Percentiles rank a stretch among this genome's conserved stretches.
Evolutionary conservation across 352 stramenopile genomes (phyloP).

Genomic region (Phytophthora fragariaefolia): DNA sequence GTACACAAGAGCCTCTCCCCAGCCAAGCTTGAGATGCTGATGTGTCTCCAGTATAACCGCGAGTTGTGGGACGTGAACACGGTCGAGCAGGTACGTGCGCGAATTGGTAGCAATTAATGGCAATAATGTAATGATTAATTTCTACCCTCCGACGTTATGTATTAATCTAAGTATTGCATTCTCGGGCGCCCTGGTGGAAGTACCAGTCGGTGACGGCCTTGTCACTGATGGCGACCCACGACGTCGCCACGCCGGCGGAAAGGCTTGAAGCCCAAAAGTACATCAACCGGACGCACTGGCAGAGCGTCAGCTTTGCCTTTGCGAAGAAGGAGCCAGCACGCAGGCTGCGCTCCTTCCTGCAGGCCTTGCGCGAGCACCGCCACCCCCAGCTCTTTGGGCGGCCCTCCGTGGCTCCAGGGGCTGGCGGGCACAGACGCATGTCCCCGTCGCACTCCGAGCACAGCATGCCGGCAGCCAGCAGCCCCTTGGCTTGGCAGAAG

Average conservation of each 20-base stretch:
- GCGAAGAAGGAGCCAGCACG: not conserved
- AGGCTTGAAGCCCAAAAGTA: not conserved
- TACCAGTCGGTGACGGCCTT: conserved; percentile 2
- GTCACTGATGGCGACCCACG: not conserved
- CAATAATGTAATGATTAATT: not conserved
- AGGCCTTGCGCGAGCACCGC: not conserved
- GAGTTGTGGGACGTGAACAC: not conserved
- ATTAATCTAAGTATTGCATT: not conserved
- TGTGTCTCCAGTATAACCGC: not conserved
- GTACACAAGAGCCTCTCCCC: not conserved
- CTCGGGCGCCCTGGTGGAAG: not conserved
- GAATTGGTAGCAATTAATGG: not conserved
- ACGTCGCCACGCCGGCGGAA: not conserved
- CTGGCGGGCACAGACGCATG: too few species aligned
- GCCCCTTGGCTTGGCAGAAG: too few species aligned
- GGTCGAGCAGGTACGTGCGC: too few species aligned
- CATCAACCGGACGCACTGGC: not conserved
- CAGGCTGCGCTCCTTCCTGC: not conserved
- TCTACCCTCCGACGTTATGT: not conserved
- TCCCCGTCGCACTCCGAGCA: too few species aligned
- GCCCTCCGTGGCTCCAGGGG: not conserved
- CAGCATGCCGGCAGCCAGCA: too few species aligned
- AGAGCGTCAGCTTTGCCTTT: conserved; percentile 1
- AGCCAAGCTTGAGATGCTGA: not conserved
- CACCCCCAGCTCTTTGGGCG: not conserved